phyloP scores from a whole-genome alignment of 805 yeast species.

The Yarrowia hollandica region DNA sequence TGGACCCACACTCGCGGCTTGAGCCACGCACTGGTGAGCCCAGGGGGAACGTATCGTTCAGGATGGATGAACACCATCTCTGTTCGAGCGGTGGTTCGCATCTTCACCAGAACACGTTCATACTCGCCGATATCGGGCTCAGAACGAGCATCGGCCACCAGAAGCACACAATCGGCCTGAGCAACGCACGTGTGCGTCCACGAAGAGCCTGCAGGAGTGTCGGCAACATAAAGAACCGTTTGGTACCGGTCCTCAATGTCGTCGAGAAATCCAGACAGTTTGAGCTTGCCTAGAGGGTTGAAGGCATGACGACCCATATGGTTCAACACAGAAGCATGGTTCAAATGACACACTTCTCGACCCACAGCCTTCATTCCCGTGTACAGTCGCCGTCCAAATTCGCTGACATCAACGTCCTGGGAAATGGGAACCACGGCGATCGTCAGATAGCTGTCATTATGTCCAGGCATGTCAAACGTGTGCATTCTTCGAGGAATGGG shows the following conservation, averaged over 20 bases:
- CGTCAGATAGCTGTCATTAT: constrained; percentile 56
- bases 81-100: constrained; percentile 81
- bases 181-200: constrained; percentile 94
- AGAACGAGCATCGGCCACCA: constrained; percentile 80
- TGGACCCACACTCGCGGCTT: constrained; percentile 87
- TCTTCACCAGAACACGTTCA: constrained; percentile 70
- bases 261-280: constrained; percentile 84
- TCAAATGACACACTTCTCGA: constrained; percentile 71
- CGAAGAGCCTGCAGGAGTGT: constrained; percentile 73
- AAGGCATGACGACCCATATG: constrained; percentile 92
- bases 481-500: constrained; percentile 23
- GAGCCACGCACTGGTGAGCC: constrained; percentile 82
- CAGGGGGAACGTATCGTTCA: constrained; percentile 78
- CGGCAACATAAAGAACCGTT: constrained; percentile 86
- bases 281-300: constrained; percentile 80
- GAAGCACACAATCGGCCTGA: constrained; percentile 91
- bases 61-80: constrained; percentile 84
- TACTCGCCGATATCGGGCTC: constrained; percentile 79
- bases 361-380: constrained; percentile 73
- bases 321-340: constrained; percentile 74
- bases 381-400: constrained; percentile 73
- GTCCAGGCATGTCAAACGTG: constrained; percentile 19
- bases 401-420: constrained; percentile 78
- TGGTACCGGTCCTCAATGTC: constrained; percentile 87
- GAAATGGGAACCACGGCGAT: constrained; percentile 80